phyloP scores from a whole-genome alignment of 768 basidiomycete genomes.

The Cystofilobasidium macerans region DNA sequence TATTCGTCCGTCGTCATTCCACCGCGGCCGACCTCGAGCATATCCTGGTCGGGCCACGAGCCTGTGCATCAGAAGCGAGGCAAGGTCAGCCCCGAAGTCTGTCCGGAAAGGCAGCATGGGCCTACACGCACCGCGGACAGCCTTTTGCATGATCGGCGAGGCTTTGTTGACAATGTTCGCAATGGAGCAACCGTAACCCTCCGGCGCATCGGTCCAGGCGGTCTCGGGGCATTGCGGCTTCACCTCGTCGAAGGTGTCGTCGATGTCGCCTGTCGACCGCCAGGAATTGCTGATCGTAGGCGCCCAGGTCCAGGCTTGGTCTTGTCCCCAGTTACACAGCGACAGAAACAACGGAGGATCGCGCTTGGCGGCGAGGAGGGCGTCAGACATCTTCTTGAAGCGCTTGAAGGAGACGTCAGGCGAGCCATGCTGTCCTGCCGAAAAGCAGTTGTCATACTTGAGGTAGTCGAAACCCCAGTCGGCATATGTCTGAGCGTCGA shows the following conservation, averaged over 20 bases:
- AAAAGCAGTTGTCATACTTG: slow-evolving; percentile 23
- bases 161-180: slow-evolving; percentile 26
- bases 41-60: slow-evolving; percentile 20
- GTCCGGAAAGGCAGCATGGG: not conserved
- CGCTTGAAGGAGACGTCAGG: slow-evolving; percentile 11
- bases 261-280: slow-evolving; percentile 18
- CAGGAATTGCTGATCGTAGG: slow-evolving; percentile 18
- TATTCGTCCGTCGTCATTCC: slow-evolving; percentile 43
- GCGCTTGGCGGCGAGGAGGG: slow-evolving; percentile 3
- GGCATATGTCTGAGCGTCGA: slow-evolving; percentile 46
- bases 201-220: not conserved
- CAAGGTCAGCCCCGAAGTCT: not conserved
- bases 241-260: slow-evolving; percentile 7
- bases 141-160: slow-evolving; percentile 18
- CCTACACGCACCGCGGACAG: not conserved
- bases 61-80: not conserved
- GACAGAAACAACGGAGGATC: slow-evolving; percentile 16
- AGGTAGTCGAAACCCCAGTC: slow-evolving; percentile 25
- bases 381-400: slow-evolving; percentile 21
- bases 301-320: slow-evolving; percentile 18
- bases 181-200: slow-evolving; percentile 25
- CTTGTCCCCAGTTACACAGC: slow-evolving; percentile 24
- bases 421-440: slow-evolving; percentile 2
- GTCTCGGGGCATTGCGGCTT: not conserved
- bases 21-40: slow-evolving; percentile 26